phyloP scores from a whole-genome alignment of 106 monocot genomes.

The Dioscorea dumetorum region DNA sequence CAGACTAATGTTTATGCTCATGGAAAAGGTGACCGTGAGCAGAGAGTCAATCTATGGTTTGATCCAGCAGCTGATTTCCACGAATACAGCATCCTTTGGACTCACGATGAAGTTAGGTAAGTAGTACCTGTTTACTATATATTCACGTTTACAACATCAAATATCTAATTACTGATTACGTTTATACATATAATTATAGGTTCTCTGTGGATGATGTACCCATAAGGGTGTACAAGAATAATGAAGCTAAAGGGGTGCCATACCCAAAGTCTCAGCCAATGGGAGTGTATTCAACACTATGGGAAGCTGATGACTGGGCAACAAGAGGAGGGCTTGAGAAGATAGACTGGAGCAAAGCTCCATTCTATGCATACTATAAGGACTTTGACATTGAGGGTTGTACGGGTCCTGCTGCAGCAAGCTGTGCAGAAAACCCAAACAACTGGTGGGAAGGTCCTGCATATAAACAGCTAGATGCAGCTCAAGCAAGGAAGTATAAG shows the following conservation, averaged over 20 bases:
- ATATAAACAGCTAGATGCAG: constrained; percentile 26
- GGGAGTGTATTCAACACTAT: constrained; percentile 55
- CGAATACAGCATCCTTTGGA: constrained; percentile 60
- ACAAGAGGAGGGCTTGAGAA: constrained; percentile 55
- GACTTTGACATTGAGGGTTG: constrained; percentile 45
- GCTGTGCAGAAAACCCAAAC: constrained; percentile 16
- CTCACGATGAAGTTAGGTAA: constrained; percentile 26
- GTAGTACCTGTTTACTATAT: background rate
- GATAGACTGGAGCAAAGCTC: constrained; percentile 41
- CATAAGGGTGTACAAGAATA: constrained; percentile 49
- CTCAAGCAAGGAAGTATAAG: constrained; percentile 21
- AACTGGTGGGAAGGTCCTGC: constrained; percentile 42
- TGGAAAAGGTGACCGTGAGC: constrained; percentile 51
- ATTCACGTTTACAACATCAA: too few species aligned
- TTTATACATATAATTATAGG: background rate
- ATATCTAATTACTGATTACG: too few species aligned
- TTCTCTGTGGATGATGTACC: constrained; percentile 50
- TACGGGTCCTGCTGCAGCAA: constrained; percentile 2
- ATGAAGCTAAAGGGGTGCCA: constrained; percentile 26
- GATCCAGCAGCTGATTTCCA: constrained; percentile 51
- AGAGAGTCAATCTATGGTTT: constrained; percentile 57
- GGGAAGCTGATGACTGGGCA: constrained; percentile 76
- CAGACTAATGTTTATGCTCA: constrained; percentile 57
- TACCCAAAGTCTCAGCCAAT: constrained; percentile 53
- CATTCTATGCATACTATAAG: constrained; percentile 44